Conservation (phyloP, 306 rosid species). For the Prinsepia uniflora region DNA sequence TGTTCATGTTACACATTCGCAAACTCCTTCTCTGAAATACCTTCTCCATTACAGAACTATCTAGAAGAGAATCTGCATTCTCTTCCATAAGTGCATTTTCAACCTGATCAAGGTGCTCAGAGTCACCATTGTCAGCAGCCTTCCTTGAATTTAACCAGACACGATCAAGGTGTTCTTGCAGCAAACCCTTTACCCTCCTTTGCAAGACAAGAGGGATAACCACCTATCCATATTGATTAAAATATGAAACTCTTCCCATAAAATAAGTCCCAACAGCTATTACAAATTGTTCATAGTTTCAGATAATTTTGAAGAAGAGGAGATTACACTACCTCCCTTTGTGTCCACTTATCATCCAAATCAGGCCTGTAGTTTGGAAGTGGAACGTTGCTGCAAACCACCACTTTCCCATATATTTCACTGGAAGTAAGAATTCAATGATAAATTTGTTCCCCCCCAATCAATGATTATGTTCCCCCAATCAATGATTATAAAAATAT, state of each 20-base stretch:
- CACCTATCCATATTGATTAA: slow-evolving; percentile 45
- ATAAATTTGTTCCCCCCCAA: too few species aligned
- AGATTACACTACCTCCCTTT: slow-evolving; percentile 71
- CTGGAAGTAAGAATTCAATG: slow-evolving; percentile 29
- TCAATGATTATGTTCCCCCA: too few species aligned
- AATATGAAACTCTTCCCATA: slow-evolving; percentile 7
- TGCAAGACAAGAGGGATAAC: slow-evolving; percentile 85
- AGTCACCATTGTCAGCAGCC: slow-evolving; percentile 34
- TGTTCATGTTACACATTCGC: slow-evolving; percentile 91
- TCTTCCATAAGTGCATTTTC: slow-evolving; percentile 45
- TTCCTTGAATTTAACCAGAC: slow-evolving; percentile 47
- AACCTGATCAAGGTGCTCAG: slow-evolving; percentile 36
- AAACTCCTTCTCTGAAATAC: slow-evolving; percentile 86
- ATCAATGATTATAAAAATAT: slow-evolving; percentile 7
- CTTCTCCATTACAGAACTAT: slow-evolving; percentile 93
- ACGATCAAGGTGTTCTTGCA: slow-evolving; percentile 86
- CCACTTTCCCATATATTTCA: slow-evolving; percentile 83
- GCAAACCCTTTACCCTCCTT: slow-evolving; percentile 85
- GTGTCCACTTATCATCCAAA: slow-evolving; percentile 98
- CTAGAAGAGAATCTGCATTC: slow-evolving; percentile 57
- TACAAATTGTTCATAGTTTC: slow-evolving; percentile 10
- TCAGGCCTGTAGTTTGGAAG: slow-evolving; percentile 98
- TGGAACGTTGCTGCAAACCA: slow-evolving; percentile 93
- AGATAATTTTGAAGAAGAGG: slow-evolving; percentile 10
- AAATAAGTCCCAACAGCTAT: slow-evolving; percentile 7